Conservation (phyloP, 441 rosid species). For the Euphorbia celastroides region DNA sequence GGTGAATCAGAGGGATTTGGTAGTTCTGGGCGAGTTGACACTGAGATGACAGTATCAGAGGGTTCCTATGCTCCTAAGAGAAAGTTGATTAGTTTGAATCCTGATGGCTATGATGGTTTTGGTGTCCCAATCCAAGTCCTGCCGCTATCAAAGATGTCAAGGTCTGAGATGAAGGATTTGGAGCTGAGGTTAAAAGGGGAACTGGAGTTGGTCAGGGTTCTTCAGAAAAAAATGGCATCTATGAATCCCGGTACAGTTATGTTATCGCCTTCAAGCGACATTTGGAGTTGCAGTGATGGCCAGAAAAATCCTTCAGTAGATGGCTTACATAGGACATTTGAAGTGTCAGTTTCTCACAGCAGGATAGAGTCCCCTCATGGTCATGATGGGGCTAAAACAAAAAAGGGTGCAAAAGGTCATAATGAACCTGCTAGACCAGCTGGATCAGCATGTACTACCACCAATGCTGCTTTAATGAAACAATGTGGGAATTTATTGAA, state of each 20-base stretch:
- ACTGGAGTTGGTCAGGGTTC: slow-evolving; percentile 62
- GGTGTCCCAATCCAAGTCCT: slow-evolving; percentile 53
- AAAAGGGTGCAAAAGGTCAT: slow-evolving; percentile 34
- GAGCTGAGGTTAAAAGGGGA: slow-evolving; percentile 51
- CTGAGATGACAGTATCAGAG: slow-evolving; percentile 52
- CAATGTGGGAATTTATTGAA: slow-evolving; percentile 58
- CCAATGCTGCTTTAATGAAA: slow-evolving; percentile 44
- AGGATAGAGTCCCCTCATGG: slow-evolving; percentile 46
- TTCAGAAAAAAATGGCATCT: slow-evolving; percentile 48
- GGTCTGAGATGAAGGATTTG: slow-evolving; percentile 53
- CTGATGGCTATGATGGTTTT: slow-evolving; percentile 35
- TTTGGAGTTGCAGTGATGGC: slow-evolving; percentile 66
- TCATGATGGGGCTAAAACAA: slow-evolving; percentile 36
- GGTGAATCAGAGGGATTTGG: slow-evolving; percentile 72
- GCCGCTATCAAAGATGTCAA: slow-evolving; percentile 56
- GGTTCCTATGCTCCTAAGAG: slow-evolving; percentile 51
- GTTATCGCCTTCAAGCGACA: slow-evolving; percentile 51
- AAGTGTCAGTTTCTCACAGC: slow-evolving; percentile 33
- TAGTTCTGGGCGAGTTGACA: slow-evolving; percentile 48
- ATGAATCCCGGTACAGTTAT: slow-evolving; percentile 32
- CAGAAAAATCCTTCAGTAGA: slow-evolving; percentile 41
- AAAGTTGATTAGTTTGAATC: slow-evolving; percentile 54
- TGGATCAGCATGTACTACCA: slow-evolving; percentile 27
- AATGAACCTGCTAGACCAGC: slow-evolving; percentile 27
- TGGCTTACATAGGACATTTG: slow-evolving; percentile 27